These are phyloP conservation scores for Fusarium virguliforme DNA, from an alignment of 2,329 filamentous ascomycete species.

Conservation along the genomic window DNA sequence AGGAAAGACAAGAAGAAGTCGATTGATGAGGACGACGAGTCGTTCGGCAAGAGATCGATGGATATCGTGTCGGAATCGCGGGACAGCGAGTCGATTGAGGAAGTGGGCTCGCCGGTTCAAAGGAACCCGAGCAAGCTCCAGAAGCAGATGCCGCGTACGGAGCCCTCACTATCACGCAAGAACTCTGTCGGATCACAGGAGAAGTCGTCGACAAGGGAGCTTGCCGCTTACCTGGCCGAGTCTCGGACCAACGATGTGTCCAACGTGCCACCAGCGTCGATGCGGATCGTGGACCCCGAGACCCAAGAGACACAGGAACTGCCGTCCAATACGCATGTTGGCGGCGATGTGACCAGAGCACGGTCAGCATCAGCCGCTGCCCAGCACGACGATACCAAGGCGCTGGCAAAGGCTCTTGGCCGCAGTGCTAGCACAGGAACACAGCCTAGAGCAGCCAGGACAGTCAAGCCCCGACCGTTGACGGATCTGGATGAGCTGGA, in stretches of 20 bases:
- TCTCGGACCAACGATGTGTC: slow-evolving; percentile 67
- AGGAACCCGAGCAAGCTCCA: slow-evolving; percentile 78
- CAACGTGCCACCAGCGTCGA: slow-evolving; percentile 70
- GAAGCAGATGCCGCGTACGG: slow-evolving; percentile 72
- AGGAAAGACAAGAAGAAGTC: slow-evolving; percentile 74
- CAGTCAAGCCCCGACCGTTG: slow-evolving; percentile 68
- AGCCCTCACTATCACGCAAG: slow-evolving; percentile 65
- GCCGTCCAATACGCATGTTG: slow-evolving; percentile 53
- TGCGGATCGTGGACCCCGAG: slow-evolving; percentile 73
- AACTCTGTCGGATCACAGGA: slow-evolving; percentile 50
- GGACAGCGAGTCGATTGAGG: slow-evolving; percentile 63
- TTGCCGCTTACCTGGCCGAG: slow-evolving; percentile 62
- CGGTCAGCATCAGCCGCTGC: slow-evolving; percentile 56
- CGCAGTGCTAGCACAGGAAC: slow-evolving; percentile 56
- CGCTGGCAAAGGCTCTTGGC: slow-evolving; percentile 43
- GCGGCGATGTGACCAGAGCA: slow-evolving; percentile 51
- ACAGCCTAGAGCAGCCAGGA: slow-evolving; percentile 69
- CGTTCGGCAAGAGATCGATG: slow-evolving; percentile 74
- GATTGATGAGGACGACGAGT: slow-evolving; percentile 72
- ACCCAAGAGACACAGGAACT: slow-evolving; percentile 61
- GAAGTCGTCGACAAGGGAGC: slow-evolving; percentile 58
- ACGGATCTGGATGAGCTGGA: slow-evolving; percentile 82
- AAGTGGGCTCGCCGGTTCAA: slow-evolving; percentile 67
- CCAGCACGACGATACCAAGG: slow-evolving; percentile 58
- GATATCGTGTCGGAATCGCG: slow-evolving; percentile 65